Percentiles rank a stretch among this genome's conserved stretches.
Evolutionary conservation across 129 eudicot genomes (phyloP).

Genomic region (Pittosporum tobira): DNA sequence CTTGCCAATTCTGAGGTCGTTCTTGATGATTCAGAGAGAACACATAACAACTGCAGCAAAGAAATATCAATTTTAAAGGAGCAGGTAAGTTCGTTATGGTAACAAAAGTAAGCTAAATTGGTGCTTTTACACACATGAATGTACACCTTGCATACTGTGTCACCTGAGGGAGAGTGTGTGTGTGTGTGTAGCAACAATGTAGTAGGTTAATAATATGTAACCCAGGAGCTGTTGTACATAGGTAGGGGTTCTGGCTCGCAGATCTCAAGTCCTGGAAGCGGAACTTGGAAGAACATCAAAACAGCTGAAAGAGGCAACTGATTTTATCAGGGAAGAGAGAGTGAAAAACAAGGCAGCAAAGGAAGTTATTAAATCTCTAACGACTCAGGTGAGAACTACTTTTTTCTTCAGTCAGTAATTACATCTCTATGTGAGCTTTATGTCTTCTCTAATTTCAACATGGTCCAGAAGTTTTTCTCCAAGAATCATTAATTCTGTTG

Average conservation of each 20-base stretch:
- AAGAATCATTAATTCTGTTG: too few species aligned
- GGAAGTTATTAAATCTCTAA: slow-evolving; percentile 50
- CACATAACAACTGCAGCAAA: slow-evolving; percentile 24
- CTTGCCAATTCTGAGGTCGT: slow-evolving; percentile 24
- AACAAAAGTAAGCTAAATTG: slow-evolving; percentile 1
- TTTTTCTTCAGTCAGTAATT: slow-evolving; percentile 5
- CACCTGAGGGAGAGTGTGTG: too few species aligned
- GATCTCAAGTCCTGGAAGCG: slow-evolving; percentile 40
- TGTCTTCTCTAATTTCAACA: neutral
- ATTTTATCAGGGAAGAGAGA: slow-evolving; percentile 33
- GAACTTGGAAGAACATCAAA: slow-evolving; percentile 47
- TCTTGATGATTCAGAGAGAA: slow-evolving; percentile 30
- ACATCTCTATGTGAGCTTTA: neutral
- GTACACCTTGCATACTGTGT: too few species aligned
- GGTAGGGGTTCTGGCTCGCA: slow-evolving; percentile 51
- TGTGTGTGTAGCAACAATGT: neutral
- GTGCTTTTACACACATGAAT: neutral
- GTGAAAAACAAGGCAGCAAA: slow-evolving; percentile 52
- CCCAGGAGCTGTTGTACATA: slow-evolving; percentile 11
- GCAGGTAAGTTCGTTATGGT: slow-evolving; percentile 27
- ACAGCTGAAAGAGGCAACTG: slow-evolving; percentile 40
- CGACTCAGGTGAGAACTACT: slow-evolving; percentile 37
- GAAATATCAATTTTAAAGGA: slow-evolving; percentile 39
- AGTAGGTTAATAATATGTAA: slow-evolving; percentile 5
- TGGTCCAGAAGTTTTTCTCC: neutral